These are phyloP conservation scores for Hypholoma fasciculare DNA, from an alignment of 768 basidiomycete species.

Conservation along the genomic window DNA sequence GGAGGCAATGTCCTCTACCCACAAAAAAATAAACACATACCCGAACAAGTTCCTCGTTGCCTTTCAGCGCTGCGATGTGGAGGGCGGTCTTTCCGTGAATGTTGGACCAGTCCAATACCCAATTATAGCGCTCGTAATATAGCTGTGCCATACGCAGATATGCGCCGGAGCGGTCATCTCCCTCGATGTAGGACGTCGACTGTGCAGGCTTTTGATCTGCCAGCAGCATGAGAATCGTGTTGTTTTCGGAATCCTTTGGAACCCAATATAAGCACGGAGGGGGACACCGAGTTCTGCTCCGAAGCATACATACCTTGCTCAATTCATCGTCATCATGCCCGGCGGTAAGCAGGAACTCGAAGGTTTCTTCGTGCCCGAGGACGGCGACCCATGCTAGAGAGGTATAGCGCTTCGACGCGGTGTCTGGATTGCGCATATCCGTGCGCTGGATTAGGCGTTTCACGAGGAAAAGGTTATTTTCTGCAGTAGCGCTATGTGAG, in stretches of 20 bases:
- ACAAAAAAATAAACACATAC: slow-evolving; percentile 42
- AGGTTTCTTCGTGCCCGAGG: slow-evolving; percentile 88
- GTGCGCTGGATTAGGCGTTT: slow-evolving; percentile 82
- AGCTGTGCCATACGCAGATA: slow-evolving; percentile 83
- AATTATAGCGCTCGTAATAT: slow-evolving; percentile 85
- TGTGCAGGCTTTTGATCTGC: slow-evolving; percentile 71
- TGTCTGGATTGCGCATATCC: slow-evolving; percentile 91
- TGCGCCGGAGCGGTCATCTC: slow-evolving; percentile 68
- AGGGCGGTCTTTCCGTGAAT: slow-evolving; percentile 86
- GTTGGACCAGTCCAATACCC: slow-evolving; percentile 92
- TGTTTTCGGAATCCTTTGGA: slow-evolving; percentile 83
- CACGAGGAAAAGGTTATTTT: slow-evolving; percentile 94
- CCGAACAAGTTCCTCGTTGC: slow-evolving; percentile 86
- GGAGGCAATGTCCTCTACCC: slow-evolving; percentile 1
- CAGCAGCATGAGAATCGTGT: slow-evolving; percentile 92
- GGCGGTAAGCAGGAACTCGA: slow-evolving; percentile 81
- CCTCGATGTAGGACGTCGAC: slow-evolving; percentile 45
- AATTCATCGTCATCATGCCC: slow-evolving; percentile 95
- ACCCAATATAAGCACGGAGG: slow-evolving; percentile 1
- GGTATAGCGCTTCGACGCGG: slow-evolving; percentile 72
- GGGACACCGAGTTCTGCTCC: slow-evolving; percentile 2
- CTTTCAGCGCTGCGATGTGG: slow-evolving; percentile 84
- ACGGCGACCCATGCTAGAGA: slow-evolving; percentile 92
- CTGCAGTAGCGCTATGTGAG: slow-evolving; percentile 39
- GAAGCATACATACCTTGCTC: slow-evolving; percentile 64